Evolutionary conservation across 2,329 filamentous ascomycete species (phyloP), one percentile per base, ranked within the genome.

Genomic region (Neopestalotiopsis sp.): DNA sequence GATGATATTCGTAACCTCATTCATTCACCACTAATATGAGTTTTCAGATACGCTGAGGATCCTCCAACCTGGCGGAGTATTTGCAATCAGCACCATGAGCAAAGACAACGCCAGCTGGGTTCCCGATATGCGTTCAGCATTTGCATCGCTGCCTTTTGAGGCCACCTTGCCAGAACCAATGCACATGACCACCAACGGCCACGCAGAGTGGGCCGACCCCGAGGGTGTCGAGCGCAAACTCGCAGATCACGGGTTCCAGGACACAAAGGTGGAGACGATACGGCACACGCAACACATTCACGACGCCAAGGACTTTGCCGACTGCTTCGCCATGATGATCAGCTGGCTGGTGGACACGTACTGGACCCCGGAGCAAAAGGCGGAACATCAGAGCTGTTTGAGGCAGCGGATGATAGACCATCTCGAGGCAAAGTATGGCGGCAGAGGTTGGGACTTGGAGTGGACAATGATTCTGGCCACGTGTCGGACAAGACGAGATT

Each of bases 341-440:
- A 72, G 79, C 0, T 82, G 78, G 76, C 62, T 83, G 68, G 75
- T 80, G 66, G 78, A 75, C 20, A 71, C 75, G 52, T 78, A 75
- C 65, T 85, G 83, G 82, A 78, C 76, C 40, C 81, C 83, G 71
- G 80, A 83, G 72, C 72, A 74, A 69, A 73, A 76, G 70, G 77
- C 80, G 1, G 83, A 84, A 72, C 79, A 83, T 0, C 76, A 74
- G 67, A 75, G 65, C 24, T 45, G 81, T 73, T 52, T 85, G 14
- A 77, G 72, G 24, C 70, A 70, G 6, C 71, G 74, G 45, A 75
- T 77, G 12, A 52, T 73, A 72, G 74, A 73, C 52, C 77, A 81
- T 71, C 67, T 86, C 52, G 76, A 77, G 64, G 77, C 82, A 57
- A 85, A 83, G 74, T 77, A 85, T 66, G 72, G 71, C 1, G 75